Evolutionary conservation across 352 stramenopile genomes (phyloP).

Genomic region (Globisporangium mamillatum): DNA sequence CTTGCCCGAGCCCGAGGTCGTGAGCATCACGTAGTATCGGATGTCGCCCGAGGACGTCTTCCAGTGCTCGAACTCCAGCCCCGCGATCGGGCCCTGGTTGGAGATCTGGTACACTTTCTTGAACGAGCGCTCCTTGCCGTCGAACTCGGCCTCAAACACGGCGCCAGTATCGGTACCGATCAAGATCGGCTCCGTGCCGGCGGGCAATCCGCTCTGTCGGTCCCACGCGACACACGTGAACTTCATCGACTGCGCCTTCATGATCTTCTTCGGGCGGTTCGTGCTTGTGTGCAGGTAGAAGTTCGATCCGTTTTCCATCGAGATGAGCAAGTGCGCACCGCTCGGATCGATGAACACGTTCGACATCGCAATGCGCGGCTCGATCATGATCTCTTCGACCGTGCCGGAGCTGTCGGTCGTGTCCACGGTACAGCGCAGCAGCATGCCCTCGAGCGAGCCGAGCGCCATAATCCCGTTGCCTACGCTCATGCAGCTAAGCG

Average conservation of each 20-base stretch:
- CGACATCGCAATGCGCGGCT: constrained; percentile 79
- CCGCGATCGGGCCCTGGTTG: constrained; percentile 81
- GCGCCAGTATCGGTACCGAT: constrained; percentile 78
- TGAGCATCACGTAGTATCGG: constrained; percentile 79
- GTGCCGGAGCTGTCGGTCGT: constrained; percentile 66
- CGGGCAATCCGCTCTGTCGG: constrained; percentile 60
- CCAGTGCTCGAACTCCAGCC: constrained; percentile 83
- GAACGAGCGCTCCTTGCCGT: constrained; percentile 82
- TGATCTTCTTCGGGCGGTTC: constrained; percentile 83
- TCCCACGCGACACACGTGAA: constrained; percentile 85
- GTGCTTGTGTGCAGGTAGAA: constrained; percentile 80
- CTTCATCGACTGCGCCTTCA: constrained; percentile 75
- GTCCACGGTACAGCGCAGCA: constrained; percentile 77
- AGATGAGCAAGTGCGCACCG: constrained; percentile 75
- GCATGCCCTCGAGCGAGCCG: constrained; percentile 76
- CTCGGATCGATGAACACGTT: constrained; percentile 83
- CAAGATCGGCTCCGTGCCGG: constrained; percentile 61
- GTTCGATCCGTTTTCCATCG: constrained; percentile 87
- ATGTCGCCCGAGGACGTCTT: constrained; percentile 50
- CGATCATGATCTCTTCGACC: constrained; percentile 89
- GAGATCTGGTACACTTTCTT: constrained; percentile 90
- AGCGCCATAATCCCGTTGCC: constrained; percentile 82
- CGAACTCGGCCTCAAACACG: constrained; percentile 85
- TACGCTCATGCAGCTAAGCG: constrained; percentile 73
- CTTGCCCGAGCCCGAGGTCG: constrained; percentile 81